Base-by-base conservation (phyloP, 345 rosid species). In the Geranium rotundifolium region DNA sequence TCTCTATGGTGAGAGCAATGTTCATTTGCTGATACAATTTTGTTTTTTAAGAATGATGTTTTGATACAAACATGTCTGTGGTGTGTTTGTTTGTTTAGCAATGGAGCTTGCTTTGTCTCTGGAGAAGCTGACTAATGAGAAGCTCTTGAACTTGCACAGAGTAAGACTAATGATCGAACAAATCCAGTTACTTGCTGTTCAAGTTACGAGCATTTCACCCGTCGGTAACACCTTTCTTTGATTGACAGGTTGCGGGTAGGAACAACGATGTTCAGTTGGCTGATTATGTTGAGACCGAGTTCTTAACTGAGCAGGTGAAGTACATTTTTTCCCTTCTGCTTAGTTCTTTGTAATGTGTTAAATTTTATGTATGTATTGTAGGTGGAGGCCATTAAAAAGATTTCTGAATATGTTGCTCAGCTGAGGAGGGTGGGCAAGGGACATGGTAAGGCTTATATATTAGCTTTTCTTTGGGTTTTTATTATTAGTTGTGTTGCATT, bases 71-170 rank as follows among this genome's bases (percentile, higher is more conserved):
- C 27, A 23, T 23, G 27, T 23, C 27, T 23, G 2, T 23, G 27
- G 27, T 23, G 27, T 23, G 27, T 23, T 23, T 23, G 27, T 23
- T 23, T 23, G 20, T 61, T 50, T 82, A 93, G 99, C 99, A 0
- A 93, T 93, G 97, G 99, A 93, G 81, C 81, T 93, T 46, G 82
- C 96, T 0, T 58, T 93, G 61, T 86, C 97, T 19, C 64, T 93
- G 73, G 99, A 93, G 85, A 93, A 93, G 83, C 82, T 93, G 57
- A 82, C 80, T 12, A 93, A 88, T 66, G 90, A 81, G 68, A 93
- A 90, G 79, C 89, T 93, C 19, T 64, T 90, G 61, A 77, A 73
- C 72, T 72, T 93, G 73, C 96, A 93, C 71, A 67, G 58, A 52
- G 97, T 86, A 82, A 77, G 56, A 23, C 2, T 23, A 23, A 23